phyloP scores from a whole-genome alignment of 768 basidiomycete species.

The Podaxis carcinomalis region DNA sequence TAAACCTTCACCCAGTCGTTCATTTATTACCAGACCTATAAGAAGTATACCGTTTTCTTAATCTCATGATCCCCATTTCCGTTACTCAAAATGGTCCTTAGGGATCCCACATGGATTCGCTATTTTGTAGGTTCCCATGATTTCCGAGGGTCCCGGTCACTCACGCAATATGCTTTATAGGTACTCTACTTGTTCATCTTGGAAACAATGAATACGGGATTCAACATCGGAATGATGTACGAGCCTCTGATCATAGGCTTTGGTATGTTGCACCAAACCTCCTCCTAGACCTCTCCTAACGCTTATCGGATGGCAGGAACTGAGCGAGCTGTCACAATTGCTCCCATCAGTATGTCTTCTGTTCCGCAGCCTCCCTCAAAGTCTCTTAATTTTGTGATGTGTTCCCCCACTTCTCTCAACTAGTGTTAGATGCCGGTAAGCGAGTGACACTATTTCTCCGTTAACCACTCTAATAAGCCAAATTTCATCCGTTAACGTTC shows the following conservation, averaged over 20 bases:
- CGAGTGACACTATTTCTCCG: not conserved
- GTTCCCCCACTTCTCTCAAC: not conserved
- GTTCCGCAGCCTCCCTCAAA: constrained; percentile 18
- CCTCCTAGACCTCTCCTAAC: not conserved
- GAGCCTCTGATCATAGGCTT: constrained; percentile 40
- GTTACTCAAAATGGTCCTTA: constrained; percentile 12
- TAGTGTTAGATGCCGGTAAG: constrained; percentile 28
- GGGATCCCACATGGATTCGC: constrained; percentile 37
- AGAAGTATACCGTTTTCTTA: constrained; percentile 23
- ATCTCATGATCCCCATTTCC: not conserved
- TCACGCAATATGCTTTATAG: constrained; percentile 17
- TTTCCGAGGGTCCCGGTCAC: not conserved
- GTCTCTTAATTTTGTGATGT: constrained; percentile 14
- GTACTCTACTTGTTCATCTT: constrained; percentile 37
- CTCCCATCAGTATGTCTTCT: constrained; percentile 1
- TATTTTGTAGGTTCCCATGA: constrained; percentile 15
- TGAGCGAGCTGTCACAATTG: constrained; percentile 1
- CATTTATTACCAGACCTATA: constrained; percentile 36
- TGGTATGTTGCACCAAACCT: constrained; percentile 14
- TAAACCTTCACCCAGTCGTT: constrained; percentile 21
- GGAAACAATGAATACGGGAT: constrained; percentile 40
- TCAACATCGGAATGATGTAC: constrained; percentile 41
- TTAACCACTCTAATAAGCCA: not conserved
- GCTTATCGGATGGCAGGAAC: not conserved
- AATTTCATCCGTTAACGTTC: not conserved